Evolutionary conservation across 768 basidiomycete species (phyloP).

Genomic region (Termitomyces titanicus): DNA sequence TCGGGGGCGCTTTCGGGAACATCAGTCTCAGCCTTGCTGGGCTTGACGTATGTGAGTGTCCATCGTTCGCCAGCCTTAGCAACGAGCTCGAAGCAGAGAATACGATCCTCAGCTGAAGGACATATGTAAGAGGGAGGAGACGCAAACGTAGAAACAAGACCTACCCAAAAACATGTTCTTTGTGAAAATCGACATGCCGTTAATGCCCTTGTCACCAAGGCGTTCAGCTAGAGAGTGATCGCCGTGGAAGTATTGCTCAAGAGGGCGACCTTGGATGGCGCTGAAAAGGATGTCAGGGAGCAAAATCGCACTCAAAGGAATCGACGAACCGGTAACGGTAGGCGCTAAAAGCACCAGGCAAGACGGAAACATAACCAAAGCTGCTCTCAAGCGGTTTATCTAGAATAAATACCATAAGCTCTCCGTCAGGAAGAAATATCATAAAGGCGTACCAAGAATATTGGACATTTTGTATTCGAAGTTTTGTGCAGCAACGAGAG

Average conservation of each 20-base stretch:
- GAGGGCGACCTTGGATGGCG: slow-evolving; percentile 85
- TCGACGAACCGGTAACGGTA: slow-evolving; percentile 55
- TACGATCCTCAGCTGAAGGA: slow-evolving; percentile 83
- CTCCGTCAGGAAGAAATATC: background rate
- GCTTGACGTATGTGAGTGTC: slow-evolving; percentile 90
- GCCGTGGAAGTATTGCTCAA: slow-evolving; percentile 84
- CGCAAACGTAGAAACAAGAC: background rate
- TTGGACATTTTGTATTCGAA: slow-evolving; percentile 99
- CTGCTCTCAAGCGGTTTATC: slow-evolving; percentile 94
- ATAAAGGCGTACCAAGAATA: slow-evolving; percentile 62
- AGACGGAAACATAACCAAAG: slow-evolving; percentile 93
- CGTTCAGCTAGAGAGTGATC: slow-evolving; percentile 89
- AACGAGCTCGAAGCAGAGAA: slow-evolving; percentile 95
- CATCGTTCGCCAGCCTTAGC: slow-evolving; percentile 85
- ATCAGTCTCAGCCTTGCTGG: slow-evolving; percentile 93
- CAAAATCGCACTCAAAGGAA: background rate
- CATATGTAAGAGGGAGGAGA: background rate
- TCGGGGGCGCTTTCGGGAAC: slow-evolving; percentile 91
- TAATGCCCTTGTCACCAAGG: slow-evolving; percentile 88
- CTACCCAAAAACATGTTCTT: slow-evolving; percentile 70
- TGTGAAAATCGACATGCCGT: slow-evolving; percentile 96
- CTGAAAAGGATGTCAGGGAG: slow-evolving; percentile 27
- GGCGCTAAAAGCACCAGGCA: slow-evolving; percentile 96
- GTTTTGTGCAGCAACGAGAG: slow-evolving; percentile 92
- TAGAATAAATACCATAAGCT: slow-evolving; percentile 19